Evolutionary conservation across 2,329 filamentous ascomycete genomes (phyloP).

Genomic region (Fusarium sp.): DNA sequence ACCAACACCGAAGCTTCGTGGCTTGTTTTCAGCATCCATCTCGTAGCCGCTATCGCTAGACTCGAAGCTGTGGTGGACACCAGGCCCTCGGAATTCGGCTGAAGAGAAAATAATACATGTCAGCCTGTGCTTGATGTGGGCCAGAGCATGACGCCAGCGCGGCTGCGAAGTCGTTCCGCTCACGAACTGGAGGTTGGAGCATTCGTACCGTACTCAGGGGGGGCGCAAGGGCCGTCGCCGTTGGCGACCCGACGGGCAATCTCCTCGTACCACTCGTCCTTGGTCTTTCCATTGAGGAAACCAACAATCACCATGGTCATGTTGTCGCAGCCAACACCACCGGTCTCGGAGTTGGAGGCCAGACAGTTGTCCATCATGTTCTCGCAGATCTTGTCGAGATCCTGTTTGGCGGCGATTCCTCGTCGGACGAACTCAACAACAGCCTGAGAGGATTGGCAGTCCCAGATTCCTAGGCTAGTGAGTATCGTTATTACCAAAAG

Average conservation of each 20-base stretch:
- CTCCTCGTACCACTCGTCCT: constrained; percentile 99
- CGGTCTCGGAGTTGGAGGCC: constrained; percentile 97
- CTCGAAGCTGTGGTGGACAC: constrained; percentile 86
- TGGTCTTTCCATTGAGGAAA: constrained; percentile 90
- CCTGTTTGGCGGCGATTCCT: constrained; percentile 96
- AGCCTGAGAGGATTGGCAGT: constrained; percentile 98
- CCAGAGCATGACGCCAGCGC: constrained; percentile 15
- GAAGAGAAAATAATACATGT: constrained; percentile 18
- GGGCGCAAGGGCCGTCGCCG: constrained; percentile 97
- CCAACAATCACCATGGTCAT: constrained; percentile 98
- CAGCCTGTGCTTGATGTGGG: constrained; percentile 27
- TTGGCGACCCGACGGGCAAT: constrained; percentile 94
- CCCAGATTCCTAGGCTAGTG: constrained; percentile 87
- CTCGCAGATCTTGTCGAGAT: constrained; percentile 94
- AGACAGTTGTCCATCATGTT: constrained; percentile 99
- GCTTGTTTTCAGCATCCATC: constrained; percentile 78
- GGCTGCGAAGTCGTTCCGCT: constrained; percentile 36
- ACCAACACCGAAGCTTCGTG: constrained; percentile 75
- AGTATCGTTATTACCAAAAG: constrained; percentile 39
- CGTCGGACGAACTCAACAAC: constrained; percentile 97
- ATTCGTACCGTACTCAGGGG: constrained; percentile 98
- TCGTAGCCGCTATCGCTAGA: constrained; percentile 85
- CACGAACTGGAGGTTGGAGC: constrained; percentile 54
- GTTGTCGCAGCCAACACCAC: constrained; percentile 98
- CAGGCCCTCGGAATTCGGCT: constrained; percentile 90